Base-by-base conservation (phyloP, 2,329 filamentous ascomycete species). In the Trichoderma sp. region DNA sequence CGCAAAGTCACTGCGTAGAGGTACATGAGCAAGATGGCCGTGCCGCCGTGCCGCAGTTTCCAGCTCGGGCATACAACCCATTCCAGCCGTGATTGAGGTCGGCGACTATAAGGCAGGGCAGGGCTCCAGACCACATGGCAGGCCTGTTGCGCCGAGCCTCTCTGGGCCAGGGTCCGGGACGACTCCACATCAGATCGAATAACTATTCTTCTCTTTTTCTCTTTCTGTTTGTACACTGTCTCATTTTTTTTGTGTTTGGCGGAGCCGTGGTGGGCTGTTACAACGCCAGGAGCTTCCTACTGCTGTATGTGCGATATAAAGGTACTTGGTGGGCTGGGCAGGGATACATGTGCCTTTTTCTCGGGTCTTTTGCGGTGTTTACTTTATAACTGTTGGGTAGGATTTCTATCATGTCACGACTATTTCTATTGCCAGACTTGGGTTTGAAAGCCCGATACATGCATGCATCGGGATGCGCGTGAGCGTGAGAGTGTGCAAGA, bases 131-230 rank as follows among this genome's bases (percentile, higher is more conserved):
- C 37, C 40, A 67, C 64, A 67, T 67, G 64, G 64, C 64, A 52
- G 58, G 57, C 56, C 65, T 68, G 57, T 27, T 40, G 29, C 21
- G 21, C 60, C 60, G 47, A 55, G 60, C 11, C 19, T 55, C 14
- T 43, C 57, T 37, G 35, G 40, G 55, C 64, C 16, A 52, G 64
- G 56, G 52, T 49, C 55, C 35, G 21, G 33, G 57, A 24, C 19
- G 58, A 47, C 63, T 58, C 63, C 53, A 58, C 55, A 35, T 11
- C 29, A 59, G 64, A 67, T 67, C 64, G 64, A 55, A 59, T n/a
- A 59, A 21, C 55, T 55, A 31, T 35, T 35, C 35, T 33, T n/a
- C 6, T 10, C 33, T 24, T 11, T 49, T 61, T 13, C 31, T 21
- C 24, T 61, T 31, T 49, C 27, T 16, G 5, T 13, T 19, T 24